A percentile compares a stretch with the other conserved stretches of the same genome.
phyloP scores from a whole-genome alignment of 2,329 filamentous ascomycete species.

The Geoglossum cookeanum region DNA sequence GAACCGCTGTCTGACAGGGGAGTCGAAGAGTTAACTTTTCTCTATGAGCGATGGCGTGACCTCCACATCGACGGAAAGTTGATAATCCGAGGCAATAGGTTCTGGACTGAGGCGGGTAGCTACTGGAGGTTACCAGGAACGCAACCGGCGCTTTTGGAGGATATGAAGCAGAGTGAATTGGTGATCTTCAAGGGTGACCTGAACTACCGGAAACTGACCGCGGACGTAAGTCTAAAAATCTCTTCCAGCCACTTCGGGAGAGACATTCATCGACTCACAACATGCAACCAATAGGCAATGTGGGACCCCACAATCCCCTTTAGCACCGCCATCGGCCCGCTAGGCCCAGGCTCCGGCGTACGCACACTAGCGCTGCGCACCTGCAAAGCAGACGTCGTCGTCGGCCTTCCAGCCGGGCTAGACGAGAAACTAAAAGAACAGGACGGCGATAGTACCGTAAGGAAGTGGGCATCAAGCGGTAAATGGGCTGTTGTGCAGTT shows the following conservation, averaged over 20 bases:
- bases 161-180: slow-evolving; percentile 66
- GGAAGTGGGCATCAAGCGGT: slow-evolving; percentile 88
- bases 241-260: neutral
- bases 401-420: slow-evolving; percentile 61
- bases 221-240: slow-evolving; percentile 44
- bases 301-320: slow-evolving; percentile 88
- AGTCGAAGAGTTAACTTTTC: slow-evolving; percentile 44
- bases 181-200: slow-evolving; percentile 95
- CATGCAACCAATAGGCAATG: slow-evolving; percentile 30
- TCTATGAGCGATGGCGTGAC: slow-evolving; percentile 65
- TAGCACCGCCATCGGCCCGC: slow-evolving; percentile 60
- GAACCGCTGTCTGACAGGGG: slow-evolving; percentile 48
- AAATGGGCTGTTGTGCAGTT: slow-evolving; percentile 95
- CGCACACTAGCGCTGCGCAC: slow-evolving; percentile 77
- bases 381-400: slow-evolving; percentile 91
- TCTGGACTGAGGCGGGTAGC: slow-evolving; percentile 78
- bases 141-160: slow-evolving; percentile 48
- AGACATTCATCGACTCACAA: no score
- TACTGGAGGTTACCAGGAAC: slow-evolving; percentile 70
- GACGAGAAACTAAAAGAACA: slow-evolving; percentile 59
- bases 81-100: slow-evolving; percentile 62
- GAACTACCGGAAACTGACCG: slow-evolving; percentile 86
- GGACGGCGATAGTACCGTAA: slow-evolving; percentile 44
- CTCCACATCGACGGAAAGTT: slow-evolving; percentile 73
- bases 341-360: slow-evolving; percentile 64